Conservation (phyloP, 371 early-diverging fungal species). For the Mortierella sp. region DNA sequence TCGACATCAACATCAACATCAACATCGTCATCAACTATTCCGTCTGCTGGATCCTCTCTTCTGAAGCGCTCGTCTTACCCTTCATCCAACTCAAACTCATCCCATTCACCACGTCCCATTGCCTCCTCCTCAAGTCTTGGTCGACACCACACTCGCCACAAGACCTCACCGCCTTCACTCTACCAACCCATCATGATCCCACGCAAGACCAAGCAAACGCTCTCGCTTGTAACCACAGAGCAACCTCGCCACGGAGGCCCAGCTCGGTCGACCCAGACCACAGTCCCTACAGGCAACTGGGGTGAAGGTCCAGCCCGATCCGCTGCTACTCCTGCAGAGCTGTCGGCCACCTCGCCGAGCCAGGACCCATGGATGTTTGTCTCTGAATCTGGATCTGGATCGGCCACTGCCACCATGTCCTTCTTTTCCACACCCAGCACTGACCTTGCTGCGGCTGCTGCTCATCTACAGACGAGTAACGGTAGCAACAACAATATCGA, state of each 20-base stretch:
- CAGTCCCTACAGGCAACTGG: conserved; percentile 44
- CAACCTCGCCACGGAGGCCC: conserved; percentile 33
- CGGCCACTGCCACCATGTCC: conserved; percentile 2
- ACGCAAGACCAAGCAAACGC: conserved; percentile 34
- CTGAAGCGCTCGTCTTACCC: conserved; percentile 1
- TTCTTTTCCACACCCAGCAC: background rate
- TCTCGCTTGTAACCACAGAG: conserved; percentile 43
- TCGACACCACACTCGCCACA: conserved; percentile 25
- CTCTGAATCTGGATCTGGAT: conserved; percentile 42
- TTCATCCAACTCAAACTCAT: conserved; percentile 1
- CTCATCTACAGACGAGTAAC: background rate
- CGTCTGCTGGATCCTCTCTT: conserved; percentile 5
- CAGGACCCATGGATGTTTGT: conserved; percentile 48
- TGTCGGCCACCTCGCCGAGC: conserved; percentile 10
- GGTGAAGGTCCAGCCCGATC: conserved; percentile 19
- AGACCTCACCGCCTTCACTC: conserved; percentile 17
- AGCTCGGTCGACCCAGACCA: conserved; percentile 37
- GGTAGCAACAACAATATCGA: too few relatives aligned
- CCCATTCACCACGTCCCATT: background rate
- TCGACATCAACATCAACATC: conserved; percentile 3
- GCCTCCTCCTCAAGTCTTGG: conserved; percentile 1
- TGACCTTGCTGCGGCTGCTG: conserved; percentile 4
- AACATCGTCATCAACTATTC: conserved; percentile 2
- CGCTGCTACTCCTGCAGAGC: conserved; percentile 9
- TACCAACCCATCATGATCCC: conserved; percentile 45